A percentile compares a stretch with the other conserved stretches of the same genome.
These are phyloP conservation scores for Candida ortonii DNA, from an alignment of 805 yeast genomes.

Conservation along the genomic window DNA sequence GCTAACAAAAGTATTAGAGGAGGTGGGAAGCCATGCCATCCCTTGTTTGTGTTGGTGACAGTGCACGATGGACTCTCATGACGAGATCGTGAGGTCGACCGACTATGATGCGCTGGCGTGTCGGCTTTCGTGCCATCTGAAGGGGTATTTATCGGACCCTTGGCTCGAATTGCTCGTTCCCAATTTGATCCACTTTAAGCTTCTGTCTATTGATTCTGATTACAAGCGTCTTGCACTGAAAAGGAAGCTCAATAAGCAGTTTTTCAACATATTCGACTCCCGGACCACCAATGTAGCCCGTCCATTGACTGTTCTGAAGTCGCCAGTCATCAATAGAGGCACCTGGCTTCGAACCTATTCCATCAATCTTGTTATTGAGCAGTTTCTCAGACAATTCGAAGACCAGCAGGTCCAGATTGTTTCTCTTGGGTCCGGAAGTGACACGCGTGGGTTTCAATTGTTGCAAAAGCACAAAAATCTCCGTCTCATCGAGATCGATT, in stretches of 20 bases:
- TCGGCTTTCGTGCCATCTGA: slow-evolving; percentile 49
- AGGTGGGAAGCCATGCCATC: too few relatives aligned
- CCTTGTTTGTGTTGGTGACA: too few relatives aligned
- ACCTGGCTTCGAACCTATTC: slow-evolving; percentile 59
- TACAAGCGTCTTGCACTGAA: slow-evolving; percentile 30
- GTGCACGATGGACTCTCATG: slow-evolving; percentile 11
- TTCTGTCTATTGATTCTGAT: slow-evolving; percentile 37
- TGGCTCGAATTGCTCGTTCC: slow-evolving; percentile 33
- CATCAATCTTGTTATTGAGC: slow-evolving; percentile 45
- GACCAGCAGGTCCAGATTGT: slow-evolving; percentile 46
- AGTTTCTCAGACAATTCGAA: slow-evolving; percentile 36
- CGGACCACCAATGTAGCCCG: background rate
- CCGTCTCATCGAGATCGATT: slow-evolving; percentile 61
- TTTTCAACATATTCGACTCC: slow-evolving; percentile 31
- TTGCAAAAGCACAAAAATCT: slow-evolving; percentile 36
- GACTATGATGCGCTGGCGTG: slow-evolving; percentile 73
- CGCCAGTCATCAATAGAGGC: slow-evolving; percentile 70
- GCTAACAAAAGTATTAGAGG: too few relatives aligned
- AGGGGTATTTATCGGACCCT: slow-evolving; percentile 46
- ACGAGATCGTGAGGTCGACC: slow-evolving; percentile 37
- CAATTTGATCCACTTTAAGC: slow-evolving; percentile 38
- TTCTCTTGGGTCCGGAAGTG: slow-evolving; percentile 81
- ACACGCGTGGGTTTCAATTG: slow-evolving; percentile 59
- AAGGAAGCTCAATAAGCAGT: slow-evolving; percentile 38
- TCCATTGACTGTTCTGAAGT: slow-evolving; percentile 30